Conservation (phyloP, 1,284 basidiomycete species). For the Amylostereum areolatum region DNA sequence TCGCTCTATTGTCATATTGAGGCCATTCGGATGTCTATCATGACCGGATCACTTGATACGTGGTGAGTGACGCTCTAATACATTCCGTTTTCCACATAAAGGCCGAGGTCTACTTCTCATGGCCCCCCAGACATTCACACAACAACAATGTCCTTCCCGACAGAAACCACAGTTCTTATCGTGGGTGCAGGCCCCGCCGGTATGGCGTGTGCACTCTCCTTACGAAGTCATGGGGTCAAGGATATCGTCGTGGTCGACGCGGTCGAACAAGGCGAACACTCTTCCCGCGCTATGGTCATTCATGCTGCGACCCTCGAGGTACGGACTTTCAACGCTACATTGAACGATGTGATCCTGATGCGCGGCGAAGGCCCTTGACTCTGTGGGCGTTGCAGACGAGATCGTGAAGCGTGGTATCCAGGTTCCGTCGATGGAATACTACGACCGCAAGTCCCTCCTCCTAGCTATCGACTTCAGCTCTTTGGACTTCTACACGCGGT, state of each 20-base stretch:
- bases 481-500: slow-evolving; percentile 33
- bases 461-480: slow-evolving; percentile 26
- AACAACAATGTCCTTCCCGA: slow-evolving; percentile 24
- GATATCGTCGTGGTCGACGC: slow-evolving; percentile 46
- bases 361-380: slow-evolving; percentile 35
- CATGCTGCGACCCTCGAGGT: slow-evolving; percentile 28
- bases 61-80: no score
- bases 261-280: slow-evolving; percentile 16
- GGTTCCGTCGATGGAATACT: slow-evolving; percentile 19
- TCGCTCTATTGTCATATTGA: no score
- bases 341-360: not conserved
- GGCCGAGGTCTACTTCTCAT: no score
- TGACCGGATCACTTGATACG: no score
- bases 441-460: slow-evolving; percentile 24
- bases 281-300: slow-evolving; percentile 22
- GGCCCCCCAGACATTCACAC: not conserved
- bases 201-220: slow-evolving; percentile 36
- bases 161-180: slow-evolving; percentile 31
- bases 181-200: slow-evolving; percentile 45
- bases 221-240: slow-evolving; percentile 34
- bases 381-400: slow-evolving; percentile 35
- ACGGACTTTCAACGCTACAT: not conserved
- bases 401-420: slow-evolving; percentile 36
- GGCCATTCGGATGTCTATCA: no score
- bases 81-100: no score